A percentile compares a stretch with the other conserved stretches of the same genome.
phyloP scores from a whole-genome alignment of 108 stramenopile species.

The Mediolabrus comicus region DNA sequence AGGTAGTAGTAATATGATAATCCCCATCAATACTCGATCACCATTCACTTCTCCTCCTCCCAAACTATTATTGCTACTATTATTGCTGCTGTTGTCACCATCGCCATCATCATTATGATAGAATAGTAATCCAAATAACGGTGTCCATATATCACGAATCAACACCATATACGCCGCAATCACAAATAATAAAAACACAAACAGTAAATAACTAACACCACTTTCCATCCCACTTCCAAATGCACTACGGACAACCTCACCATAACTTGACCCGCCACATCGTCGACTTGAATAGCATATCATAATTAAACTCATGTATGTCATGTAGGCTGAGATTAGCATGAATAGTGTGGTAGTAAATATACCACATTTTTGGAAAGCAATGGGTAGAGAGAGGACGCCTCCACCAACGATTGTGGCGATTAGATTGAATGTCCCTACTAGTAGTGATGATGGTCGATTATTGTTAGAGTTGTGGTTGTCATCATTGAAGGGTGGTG shows the following conservation, averaged over 20 bases:
- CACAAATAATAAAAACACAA: conserved; percentile 70
- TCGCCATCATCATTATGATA: not conserved
- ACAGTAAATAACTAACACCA: conserved; percentile 51
- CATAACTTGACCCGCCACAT: conserved; percentile 72
- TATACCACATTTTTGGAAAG: conserved; percentile 49
- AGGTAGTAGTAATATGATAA: conserved; percentile 51
- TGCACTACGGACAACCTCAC: conserved; percentile 62
- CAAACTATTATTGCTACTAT: conserved; percentile 1
- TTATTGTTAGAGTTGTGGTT: conserved; percentile 6
- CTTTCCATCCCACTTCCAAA: conserved; percentile 67
- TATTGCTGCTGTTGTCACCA: not conserved
- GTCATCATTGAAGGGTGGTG: conserved; percentile 26
- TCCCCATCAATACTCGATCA: conserved; percentile 44
- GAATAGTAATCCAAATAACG: conserved; percentile 25
- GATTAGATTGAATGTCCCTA: conserved; percentile 78
- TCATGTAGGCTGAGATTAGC: conserved; percentile 45
- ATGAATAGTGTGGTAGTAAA: conserved; percentile 43
- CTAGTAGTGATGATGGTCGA: conserved; percentile 52
- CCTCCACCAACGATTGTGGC: conserved; percentile 74
- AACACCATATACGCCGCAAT: conserved; percentile 83
- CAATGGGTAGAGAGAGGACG: conserved; percentile 58
- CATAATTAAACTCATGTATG: conserved; percentile 62
- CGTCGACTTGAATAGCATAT: conserved; percentile 68
- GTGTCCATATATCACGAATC: conserved; percentile 74
- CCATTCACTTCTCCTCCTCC: conserved; percentile 9